These are phyloP conservation scores for Ophiognomonia clavigignenti-juglandacearum DNA, from an alignment of 2,329 filamentous ascomycete genomes.

Conservation along the genomic window DNA sequence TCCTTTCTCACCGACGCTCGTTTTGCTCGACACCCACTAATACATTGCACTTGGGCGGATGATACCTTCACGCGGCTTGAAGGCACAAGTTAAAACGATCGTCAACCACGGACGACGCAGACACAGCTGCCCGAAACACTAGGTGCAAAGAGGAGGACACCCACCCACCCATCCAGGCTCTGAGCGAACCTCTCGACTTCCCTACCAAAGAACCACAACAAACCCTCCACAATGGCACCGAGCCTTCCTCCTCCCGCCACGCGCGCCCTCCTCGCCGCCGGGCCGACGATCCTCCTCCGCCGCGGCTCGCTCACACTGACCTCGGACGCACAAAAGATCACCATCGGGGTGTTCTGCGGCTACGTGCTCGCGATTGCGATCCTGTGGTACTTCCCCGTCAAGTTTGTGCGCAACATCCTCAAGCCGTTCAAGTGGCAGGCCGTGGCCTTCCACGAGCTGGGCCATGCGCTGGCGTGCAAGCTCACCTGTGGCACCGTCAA, in stretches of 20 bases:
- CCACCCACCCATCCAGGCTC: too few species aligned
- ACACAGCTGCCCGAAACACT: too few species aligned
- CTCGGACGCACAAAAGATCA: slow-evolving; percentile 61
- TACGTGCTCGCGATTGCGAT: slow-evolving; percentile 72
- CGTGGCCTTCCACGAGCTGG: slow-evolving; percentile 78
- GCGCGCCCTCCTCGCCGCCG: slow-evolving; percentile 7
- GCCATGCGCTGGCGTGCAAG: slow-evolving; percentile 68
- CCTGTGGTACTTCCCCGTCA: slow-evolving; percentile 66
- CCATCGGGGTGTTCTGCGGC: slow-evolving; percentile 64
- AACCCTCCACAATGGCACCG: slow-evolving; percentile 9
- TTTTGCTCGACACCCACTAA: too few species aligned
- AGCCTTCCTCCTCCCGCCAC: slow-evolving; percentile 7
- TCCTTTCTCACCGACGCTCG: too few species aligned
- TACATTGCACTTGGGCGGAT: too few species aligned
- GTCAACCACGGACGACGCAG: too few species aligned
- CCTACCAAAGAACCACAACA: too few species aligned
- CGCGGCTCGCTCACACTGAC: slow-evolving; percentile 53
- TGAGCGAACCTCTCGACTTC: too few species aligned
- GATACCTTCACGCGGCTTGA: too few species aligned
- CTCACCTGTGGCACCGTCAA: slow-evolving; percentile 70
- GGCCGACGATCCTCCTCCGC: slow-evolving; percentile 30
- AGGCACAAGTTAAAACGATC: too few species aligned
- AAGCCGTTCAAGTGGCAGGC: slow-evolving; percentile 89
- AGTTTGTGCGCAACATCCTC: slow-evolving; percentile 64
- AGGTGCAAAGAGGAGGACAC: too few species aligned